Base-by-base conservation (phyloP, 805 yeast genomes). In the Crinitomyces ghanaensis region DNA sequence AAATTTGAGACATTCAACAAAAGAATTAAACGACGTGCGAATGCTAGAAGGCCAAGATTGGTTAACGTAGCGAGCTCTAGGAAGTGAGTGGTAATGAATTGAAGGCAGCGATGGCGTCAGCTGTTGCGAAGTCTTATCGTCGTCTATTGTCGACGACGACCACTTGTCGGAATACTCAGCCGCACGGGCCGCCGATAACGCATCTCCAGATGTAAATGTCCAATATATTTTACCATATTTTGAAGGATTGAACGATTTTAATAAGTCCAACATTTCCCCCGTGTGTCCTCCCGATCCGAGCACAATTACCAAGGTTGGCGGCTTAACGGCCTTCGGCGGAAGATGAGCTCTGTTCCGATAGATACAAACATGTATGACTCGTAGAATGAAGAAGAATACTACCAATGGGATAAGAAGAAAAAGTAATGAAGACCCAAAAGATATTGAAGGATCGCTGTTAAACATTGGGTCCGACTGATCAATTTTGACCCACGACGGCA, bases 221-320 rank as follows among this genome's bases (percentile, higher is more conserved):
- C 62, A 63, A 2, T 50, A 36, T 17, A 54, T 31, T 8, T 19
- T 14, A 16, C 44, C 23, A 27, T 46, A 47, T 19, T 55, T 39
- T 14, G 30, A n/a, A 13, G 54, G 33, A 25, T 56, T 45, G 24
- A 68, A 58, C 5, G 53, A 51, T 4, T 51, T 40, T 6, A 83
- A 51, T 12, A 88, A 61, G 17, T 86, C 61, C n/a, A 86, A 53
- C 93, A 88, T 83, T 54, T 88, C 96, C 1, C 95, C 96, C 0
- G 96, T 85, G 49, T 85, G 97, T 2, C 96, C 97, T 2, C 98
- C 98, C 0, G 95, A 84, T 0, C 97, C 97, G 7, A 88, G 57
- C n/a, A 84, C 64, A 1, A n/a, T n/a, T n/a, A n/a, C n/a, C n/a
- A n/a, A n/a, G n/a, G 80, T 60, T n/a, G n/a, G n/a, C n/a, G n/a